These are phyloP conservation scores for Xylaria curta DNA, from an alignment of 495 filamentous ascomycete species.

Conservation along the genomic window DNA sequence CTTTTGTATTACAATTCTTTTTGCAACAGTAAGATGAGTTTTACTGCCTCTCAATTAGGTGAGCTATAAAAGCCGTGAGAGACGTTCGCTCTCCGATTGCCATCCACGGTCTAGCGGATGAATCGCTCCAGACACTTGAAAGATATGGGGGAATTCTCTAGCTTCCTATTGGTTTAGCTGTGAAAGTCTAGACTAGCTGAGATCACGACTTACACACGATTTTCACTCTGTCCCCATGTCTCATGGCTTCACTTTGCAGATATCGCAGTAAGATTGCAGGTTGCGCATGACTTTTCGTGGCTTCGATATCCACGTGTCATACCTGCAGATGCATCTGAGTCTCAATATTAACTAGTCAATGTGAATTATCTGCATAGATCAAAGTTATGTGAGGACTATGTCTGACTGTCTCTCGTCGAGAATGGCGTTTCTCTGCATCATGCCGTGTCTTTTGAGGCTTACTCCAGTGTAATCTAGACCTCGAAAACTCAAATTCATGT, in stretches of 20 bases:
- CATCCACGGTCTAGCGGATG: not conserved
- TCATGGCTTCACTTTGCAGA: not conserved
- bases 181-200: not conserved
- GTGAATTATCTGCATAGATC: not conserved
- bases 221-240: not conserved
- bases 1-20: not conserved
- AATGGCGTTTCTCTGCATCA: not conserved
- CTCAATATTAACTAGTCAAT: not conserved
- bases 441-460: not conserved
- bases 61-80: not conserved
- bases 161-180: conserved; percentile 1
- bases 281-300: not conserved
- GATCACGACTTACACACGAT: not conserved
- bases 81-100: not conserved
- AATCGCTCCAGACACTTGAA: not conserved
- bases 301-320: not conserved
- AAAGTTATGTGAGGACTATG: not conserved
- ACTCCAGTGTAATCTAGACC: not conserved
- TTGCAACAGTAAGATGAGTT: not conserved
- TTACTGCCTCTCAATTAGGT: not conserved
- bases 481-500: not conserved
- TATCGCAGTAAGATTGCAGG: not conserved
- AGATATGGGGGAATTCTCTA: not conserved
- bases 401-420: not conserved
- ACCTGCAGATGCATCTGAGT: not conserved